Evolutionary conservation across 306 rosid genomes (phyloP), one percentile per base, ranked within the genome.

Genomic region (Senna siamea): DNA sequence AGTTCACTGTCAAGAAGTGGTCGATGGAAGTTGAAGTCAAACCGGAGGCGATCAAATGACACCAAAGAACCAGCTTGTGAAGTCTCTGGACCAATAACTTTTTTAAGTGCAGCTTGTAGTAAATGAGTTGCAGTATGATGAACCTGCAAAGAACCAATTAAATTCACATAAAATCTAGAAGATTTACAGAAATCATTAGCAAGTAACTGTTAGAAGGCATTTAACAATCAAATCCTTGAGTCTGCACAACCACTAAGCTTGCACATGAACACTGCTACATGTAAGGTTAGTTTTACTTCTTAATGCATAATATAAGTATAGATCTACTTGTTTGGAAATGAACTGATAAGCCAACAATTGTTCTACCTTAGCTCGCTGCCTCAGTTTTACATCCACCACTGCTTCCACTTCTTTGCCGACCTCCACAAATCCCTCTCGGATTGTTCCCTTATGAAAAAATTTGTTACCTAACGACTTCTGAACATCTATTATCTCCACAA

Each of bases 41-140:
- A 94, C 72, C 98, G 88, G 66, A 94, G 87, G 63, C 98, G 93
- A 61, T 94, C 97, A 85, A 94, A 94, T 51, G 94, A 90, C 61
- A 91, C 98, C 83, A 91, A 78, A 35, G 97, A 94, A 85, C 98
- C 98, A 79, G 98, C 98, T 89, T 91, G 98, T 63, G 96, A 91
- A 60, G 95, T 94, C 79, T 94, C 98, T 69, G 85, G 95, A 62
- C 96, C 97, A 28, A 94, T 80, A 78, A 89, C 86, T 50, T 67
- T 83, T 75, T 88, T 89, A 55, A 94, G 96, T 18, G 98, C 98
- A 76, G 98, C 80, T 84, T 94, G 98, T 79, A 94, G 86, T 80
- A 94, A 85, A 88, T 94, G 97, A 64, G 98, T 94, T 60, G 98
- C 91, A 63, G 98, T 94, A 66, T 94, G 98, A 88, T 94, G 98